These are phyloP conservation scores for Phlebiopsis gigantea DNA, from an alignment of 768 basidiomycete genomes.

Conservation along the genomic window DNA sequence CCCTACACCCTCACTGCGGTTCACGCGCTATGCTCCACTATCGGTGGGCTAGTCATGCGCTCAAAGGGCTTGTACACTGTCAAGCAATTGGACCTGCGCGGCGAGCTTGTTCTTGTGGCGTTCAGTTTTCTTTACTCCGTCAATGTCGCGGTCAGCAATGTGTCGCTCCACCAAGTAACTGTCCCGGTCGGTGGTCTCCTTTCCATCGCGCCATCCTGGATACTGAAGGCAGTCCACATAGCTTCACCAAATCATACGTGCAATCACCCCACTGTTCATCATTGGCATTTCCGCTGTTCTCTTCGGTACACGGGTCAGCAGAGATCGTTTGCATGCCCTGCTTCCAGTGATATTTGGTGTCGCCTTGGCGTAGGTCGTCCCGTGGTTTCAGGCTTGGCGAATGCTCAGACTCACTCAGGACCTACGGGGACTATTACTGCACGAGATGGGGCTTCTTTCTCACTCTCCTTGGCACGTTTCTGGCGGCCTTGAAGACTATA, in stretches of 20 bases:
- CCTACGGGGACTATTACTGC: slow-evolving; percentile 94
- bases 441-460: slow-evolving; percentile 80
- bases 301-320: slow-evolving; percentile 55
- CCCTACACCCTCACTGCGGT: slow-evolving; percentile 93
- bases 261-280: slow-evolving; percentile 89
- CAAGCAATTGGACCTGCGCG: slow-evolving; percentile 41
- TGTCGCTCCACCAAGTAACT: slow-evolving; percentile 83
- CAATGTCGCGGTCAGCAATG: slow-evolving; percentile 93
- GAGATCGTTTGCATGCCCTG: slow-evolving; percentile 63
- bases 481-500: slow-evolving; percentile 93
- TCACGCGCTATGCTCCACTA: slow-evolving; percentile 80
- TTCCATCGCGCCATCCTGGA: background rate
- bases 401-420: slow-evolving; percentile 39
- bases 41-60: slow-evolving; percentile 71
- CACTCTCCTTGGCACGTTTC: slow-evolving; percentile 83
- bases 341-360: slow-evolving; percentile 87
- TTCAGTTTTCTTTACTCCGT: slow-evolving; percentile 91
- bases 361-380: slow-evolving; percentile 69
- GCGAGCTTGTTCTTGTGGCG: slow-evolving; percentile 60
- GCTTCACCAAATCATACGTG: slow-evolving; percentile 98
- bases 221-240: slow-evolving; percentile 27
- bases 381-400: background rate
- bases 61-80: slow-evolving; percentile 54
- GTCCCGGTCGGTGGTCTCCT: slow-evolving; percentile 60
- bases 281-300: slow-evolving; percentile 71